Evolutionary conservation across 2,329 filamentous ascomycete species (phyloP).

Genomic region (Paracorniculantispora psalliotae): DNA sequence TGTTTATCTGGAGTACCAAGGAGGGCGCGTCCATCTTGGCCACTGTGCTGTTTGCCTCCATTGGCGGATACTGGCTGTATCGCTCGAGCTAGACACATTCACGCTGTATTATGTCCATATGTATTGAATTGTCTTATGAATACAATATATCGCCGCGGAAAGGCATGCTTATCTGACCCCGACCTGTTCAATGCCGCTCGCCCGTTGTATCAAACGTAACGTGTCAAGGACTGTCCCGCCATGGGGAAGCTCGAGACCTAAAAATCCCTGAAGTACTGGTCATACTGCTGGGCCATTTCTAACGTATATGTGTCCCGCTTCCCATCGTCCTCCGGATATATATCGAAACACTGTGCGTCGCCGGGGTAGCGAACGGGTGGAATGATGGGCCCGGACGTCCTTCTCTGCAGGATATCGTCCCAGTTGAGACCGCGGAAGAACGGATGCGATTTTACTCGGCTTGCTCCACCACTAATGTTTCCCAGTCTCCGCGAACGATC

Average conservation of each 20-base stretch:
- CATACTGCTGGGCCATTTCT: conserved; percentile 64
- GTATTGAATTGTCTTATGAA: background rate
- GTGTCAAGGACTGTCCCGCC: background rate
- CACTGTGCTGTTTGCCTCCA: conserved; percentile 36
- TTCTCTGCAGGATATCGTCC: conserved; percentile 64
- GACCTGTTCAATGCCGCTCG: background rate
- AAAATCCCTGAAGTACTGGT: conserved; percentile 67
- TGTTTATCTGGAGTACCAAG: conserved; percentile 50
- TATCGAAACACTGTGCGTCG: conserved; percentile 76
- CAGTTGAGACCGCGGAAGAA: conserved; percentile 73
- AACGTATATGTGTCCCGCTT: conserved; percentile 62
- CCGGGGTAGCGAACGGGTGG: conserved; percentile 68
- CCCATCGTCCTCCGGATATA: conserved; percentile 72
- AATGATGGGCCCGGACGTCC: conserved; percentile 64
- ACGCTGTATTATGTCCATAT: background rate
- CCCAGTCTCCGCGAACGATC: conserved; percentile 74
- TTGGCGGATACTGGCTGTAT: conserved; percentile 43
- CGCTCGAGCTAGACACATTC: conserved; percentile 8
- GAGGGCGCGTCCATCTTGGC: conserved; percentile 43
- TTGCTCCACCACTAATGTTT: conserved; percentile 70
- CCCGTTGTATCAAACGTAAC: background rate
- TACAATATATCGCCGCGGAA: background rate
- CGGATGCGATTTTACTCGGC: conserved; percentile 66
- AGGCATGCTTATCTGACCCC: background rate
- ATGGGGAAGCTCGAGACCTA: conserved; percentile 26